These are phyloP conservation scores for Quambalaria eucalypti DNA, from an alignment of 1,284 basidiomycete genomes.

Conservation along the genomic window DNA sequence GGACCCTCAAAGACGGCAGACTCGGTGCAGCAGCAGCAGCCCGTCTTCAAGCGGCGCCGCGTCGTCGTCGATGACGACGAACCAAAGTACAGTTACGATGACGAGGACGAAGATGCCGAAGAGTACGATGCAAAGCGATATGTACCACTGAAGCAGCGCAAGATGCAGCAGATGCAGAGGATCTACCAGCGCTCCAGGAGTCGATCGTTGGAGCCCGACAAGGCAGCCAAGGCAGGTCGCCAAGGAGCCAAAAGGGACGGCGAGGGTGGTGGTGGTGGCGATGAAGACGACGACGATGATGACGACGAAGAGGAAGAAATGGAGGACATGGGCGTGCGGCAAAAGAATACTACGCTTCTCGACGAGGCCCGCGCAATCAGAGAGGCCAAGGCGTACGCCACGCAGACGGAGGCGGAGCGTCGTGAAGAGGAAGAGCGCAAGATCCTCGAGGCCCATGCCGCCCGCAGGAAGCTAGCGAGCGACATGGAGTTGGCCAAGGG, in stretches of 20 bases:
- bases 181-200: conserved; percentile 1
- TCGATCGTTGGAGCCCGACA: conserved; percentile 3
- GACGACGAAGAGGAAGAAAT: conserved; percentile 57
- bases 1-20: background rate
- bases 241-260: background rate
- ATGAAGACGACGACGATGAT: conserved; percentile 11
- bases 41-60: conserved; percentile 2
- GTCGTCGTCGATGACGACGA: conserved; percentile 11
- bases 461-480: conserved; percentile 77
- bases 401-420: conserved; percentile 68
- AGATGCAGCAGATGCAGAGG: conserved; percentile 66
- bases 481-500: conserved; percentile 88
- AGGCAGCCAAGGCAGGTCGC: background rate
- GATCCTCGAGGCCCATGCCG: conserved; percentile 82
- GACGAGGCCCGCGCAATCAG: conserved; percentile 53
- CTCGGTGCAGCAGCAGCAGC: background rate
- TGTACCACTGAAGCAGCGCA: conserved; percentile 74
- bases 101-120: conserved; percentile 52
- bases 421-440: conserved; percentile 79
- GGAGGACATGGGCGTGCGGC: conserved; percentile 56
- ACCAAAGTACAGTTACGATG: conserved; percentile 32
- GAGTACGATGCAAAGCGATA: conserved; percentile 63
- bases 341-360: conserved; percentile 53
- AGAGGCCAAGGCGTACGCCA: conserved; percentile 64
- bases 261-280: conserved; percentile 50